Evolutionary conservation across 176 grass and related monocot genomes (phyloP).

Genomic region (Tillandsia fasciculata): DNA sequence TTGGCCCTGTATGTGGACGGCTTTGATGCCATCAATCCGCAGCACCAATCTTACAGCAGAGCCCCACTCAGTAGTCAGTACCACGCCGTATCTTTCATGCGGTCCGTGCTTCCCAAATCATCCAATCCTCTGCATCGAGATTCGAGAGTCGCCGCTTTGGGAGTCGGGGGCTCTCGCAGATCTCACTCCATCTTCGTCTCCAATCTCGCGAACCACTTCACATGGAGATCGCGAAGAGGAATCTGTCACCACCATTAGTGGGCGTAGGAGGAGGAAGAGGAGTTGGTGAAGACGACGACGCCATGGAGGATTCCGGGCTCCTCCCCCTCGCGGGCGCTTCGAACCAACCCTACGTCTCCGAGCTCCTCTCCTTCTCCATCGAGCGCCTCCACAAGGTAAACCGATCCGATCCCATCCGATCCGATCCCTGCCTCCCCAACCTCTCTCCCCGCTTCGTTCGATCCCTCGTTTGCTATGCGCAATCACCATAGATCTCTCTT

Average conservation of each 20-base stretch:
- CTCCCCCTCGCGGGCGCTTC: slow-evolving; percentile 47
- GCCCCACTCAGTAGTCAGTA: too few relatives aligned
- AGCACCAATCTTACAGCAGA: too few relatives aligned
- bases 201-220: not conserved
- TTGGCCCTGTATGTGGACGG: too few relatives aligned
- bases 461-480: not conserved
- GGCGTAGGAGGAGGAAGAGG: not conserved
- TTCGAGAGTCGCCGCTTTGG: too few relatives aligned
- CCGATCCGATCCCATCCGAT: not conserved
- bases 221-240: slow-evolving; percentile 1
- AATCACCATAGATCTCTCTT: not conserved
- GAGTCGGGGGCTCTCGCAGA: too few relatives aligned
- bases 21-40: too few relatives aligned
- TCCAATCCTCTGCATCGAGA: too few relatives aligned
- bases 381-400: slow-evolving; percentile 91
- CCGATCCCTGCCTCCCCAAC: not conserved
- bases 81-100: too few relatives aligned
- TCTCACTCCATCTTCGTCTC: too few relatives aligned
- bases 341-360: slow-evolving; percentile 92
- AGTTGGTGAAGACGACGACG: not conserved
- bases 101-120: too few relatives aligned
- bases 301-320: not conserved
- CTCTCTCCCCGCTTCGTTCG: not conserved
- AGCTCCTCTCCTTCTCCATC: slow-evolving; percentile 99
- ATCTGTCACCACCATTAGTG: not conserved